Evolutionary conservation across 1,284 basidiomycete species (phyloP).

Genomic region (Ustilago sp.): DNA sequence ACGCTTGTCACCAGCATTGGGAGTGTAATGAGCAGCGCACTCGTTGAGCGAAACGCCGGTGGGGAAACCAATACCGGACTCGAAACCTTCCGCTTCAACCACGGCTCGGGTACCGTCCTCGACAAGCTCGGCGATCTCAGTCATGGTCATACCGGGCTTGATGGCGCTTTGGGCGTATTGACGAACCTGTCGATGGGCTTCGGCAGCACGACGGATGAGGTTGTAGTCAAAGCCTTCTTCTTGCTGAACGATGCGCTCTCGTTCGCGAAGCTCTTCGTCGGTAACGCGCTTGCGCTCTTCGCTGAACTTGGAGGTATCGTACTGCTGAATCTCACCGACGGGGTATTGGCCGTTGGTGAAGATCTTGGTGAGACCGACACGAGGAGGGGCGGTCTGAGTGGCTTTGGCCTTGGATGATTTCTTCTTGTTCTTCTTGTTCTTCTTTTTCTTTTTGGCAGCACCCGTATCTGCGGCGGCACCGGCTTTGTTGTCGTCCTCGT

Average conservation of each 20-base stretch:
- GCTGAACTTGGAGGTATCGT: slow-evolving; percentile 73
- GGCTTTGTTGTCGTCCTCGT: slow-evolving; percentile 39
- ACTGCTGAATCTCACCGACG: slow-evolving; percentile 90
- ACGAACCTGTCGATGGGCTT: slow-evolving; percentile 92
- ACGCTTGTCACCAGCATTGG: slow-evolving; percentile 93
- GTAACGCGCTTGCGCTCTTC: slow-evolving; percentile 82
- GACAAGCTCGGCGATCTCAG: slow-evolving; percentile 91
- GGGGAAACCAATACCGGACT: slow-evolving; percentile 93
- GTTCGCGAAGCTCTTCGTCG: slow-evolving; percentile 87
- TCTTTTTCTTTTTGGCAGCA: slow-evolving; percentile 76
- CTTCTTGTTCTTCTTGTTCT: slow-evolving; percentile 82
- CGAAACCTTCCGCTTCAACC: slow-evolving; percentile 84
- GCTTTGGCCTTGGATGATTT: slow-evolving; percentile 60
- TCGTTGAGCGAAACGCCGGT: slow-evolving; percentile 94
- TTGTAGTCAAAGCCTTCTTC: slow-evolving; percentile 77
- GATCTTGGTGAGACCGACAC: slow-evolving; percentile 87
- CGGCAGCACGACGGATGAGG: slow-evolving; percentile 88
- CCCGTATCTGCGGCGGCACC: slow-evolving; percentile 37
- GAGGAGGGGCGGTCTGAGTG: slow-evolving; percentile 89
- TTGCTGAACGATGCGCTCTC: slow-evolving; percentile 75
- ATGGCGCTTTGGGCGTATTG: slow-evolving; percentile 83
- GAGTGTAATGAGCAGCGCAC: slow-evolving; percentile 96
- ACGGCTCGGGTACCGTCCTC: slow-evolving; percentile 82
- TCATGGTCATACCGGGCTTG: slow-evolving; percentile 93
- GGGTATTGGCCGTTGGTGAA: slow-evolving; percentile 89